Base-by-base conservation (phyloP, 306 rosid genomes). In the Quercus glauca region DNA sequence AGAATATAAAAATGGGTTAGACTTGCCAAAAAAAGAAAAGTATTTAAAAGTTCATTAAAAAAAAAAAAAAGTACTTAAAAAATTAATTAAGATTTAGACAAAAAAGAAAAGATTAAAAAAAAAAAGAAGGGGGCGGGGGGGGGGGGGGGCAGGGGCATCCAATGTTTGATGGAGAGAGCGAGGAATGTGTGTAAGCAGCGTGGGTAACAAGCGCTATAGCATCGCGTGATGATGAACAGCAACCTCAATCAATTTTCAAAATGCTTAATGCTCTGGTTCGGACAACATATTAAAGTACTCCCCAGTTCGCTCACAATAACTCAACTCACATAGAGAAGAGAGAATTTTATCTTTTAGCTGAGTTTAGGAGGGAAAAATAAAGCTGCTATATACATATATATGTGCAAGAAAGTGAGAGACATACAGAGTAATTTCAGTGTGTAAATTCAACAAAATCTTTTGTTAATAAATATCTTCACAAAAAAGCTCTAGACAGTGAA, bases 311-410 rank as follows among this genome's bases (percentile, higher is more conserved):
- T 41, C 68, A 78, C 69, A 43, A 56, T 14, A 51, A 23, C 81
- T 45, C 78, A 45, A 21, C 78, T 21, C 78, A 11, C 71, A 77
- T 23, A 53, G 82, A 82, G 73, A 60, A 55, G 63, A 18, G 71
- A 55, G 79, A 35, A 58, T 64, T 25, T 25, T 18, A 71, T 71
- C 58, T 10, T 13, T 5, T 31, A 49, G 11, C 75, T 17, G 20
- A 81, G 77, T 81, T 76, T 77, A 28, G 73, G 82, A 84, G 85
- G 81, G 71, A 79, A 77, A 77, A 68, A 53, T 20, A 11, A 65
- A 74, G 56, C 55, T 73, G 49, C 57, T 51, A 61, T 49, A 49
- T 49, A 49, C 3, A 12, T 29, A 4, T 29, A 0, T 4, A 4
- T 4, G 33, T 3, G 53, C 17, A 49, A 49, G 75, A 33, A 11